Conservation (phyloP, 768 basidiomycete genomes). For the Lyophyllum decastes region DNA sequence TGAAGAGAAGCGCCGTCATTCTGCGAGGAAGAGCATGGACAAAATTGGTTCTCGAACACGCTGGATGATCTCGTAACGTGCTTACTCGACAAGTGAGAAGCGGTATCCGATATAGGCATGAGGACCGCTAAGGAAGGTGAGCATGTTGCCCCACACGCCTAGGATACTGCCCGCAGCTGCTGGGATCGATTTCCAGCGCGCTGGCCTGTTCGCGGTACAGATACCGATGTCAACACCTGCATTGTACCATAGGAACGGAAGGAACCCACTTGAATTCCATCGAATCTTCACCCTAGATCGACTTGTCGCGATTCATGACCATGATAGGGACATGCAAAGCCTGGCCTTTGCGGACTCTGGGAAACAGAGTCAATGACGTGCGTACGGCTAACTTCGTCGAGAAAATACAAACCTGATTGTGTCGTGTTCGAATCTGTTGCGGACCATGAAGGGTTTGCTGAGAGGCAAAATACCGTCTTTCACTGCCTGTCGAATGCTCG, state of each 20-base stretch:
- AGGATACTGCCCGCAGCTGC: slow-evolving; percentile 47
- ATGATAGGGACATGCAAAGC: slow-evolving; percentile 50
- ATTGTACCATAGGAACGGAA: not conserved
- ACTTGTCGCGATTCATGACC: slow-evolving; percentile 49
- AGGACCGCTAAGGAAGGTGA: slow-evolving; percentile 67
- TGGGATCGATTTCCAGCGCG: slow-evolving; percentile 58
- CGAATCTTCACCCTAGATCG: slow-evolving; percentile 66
- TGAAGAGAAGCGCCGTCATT: slow-evolving; percentile 45
- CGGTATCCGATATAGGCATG: slow-evolving; percentile 68
- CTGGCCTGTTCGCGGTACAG: slow-evolving; percentile 48
- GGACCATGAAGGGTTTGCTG: slow-evolving; percentile 43
- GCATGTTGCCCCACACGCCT: slow-evolving; percentile 58
- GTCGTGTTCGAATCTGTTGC: slow-evolving; percentile 39
- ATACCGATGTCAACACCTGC: slow-evolving; percentile 9
- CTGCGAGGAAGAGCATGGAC: slow-evolving; percentile 12
- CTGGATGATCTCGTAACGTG: not conserved
- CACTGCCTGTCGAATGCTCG: slow-evolving; percentile 42
- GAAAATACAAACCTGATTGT: slow-evolving; percentile 34
- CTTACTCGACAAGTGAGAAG: slow-evolving; percentile 59
- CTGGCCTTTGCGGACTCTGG: slow-evolving; percentile 45
- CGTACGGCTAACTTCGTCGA: not conserved
- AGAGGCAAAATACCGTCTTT: slow-evolving; percentile 58
- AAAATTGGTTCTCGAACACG: not conserved
- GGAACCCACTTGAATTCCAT: slow-evolving; percentile 54
- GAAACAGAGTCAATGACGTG: not conserved